phyloP scores from a whole-genome alignment of 1,284 basidiomycete genomes.

The Kwoniella shivajii region DNA sequence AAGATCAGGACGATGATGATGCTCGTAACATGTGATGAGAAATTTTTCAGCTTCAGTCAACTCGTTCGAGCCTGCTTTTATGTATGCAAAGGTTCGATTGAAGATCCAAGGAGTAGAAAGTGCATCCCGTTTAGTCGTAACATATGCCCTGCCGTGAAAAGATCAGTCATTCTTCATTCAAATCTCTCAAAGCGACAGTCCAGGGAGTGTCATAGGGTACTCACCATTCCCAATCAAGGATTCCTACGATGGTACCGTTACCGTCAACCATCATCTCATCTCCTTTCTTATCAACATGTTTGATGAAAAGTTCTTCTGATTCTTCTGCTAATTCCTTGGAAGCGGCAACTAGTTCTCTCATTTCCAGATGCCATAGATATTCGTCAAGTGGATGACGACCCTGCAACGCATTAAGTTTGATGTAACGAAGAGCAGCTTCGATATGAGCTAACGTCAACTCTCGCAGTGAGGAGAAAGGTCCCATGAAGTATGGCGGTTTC shows the following conservation, averaged over 20 bases:
- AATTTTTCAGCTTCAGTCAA: slow-evolving; percentile 6
- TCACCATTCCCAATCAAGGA: slow-evolving; percentile 29
- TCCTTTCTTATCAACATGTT: slow-evolving; percentile 15
- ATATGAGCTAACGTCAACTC: slow-evolving; percentile 12
- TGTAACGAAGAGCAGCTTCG: neutral
- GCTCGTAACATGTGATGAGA: slow-evolving; percentile 9
- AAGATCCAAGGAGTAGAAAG: neutral
- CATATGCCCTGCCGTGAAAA: slow-evolving; percentile 2
- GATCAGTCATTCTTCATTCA: too few species aligned
- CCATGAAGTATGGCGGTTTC: slow-evolving; percentile 7
- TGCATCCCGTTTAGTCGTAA: slow-evolving; percentile 5
- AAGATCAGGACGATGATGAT: slow-evolving; percentile 12
- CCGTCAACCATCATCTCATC: slow-evolving; percentile 15
- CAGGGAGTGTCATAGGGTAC: neutral
- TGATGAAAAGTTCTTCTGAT: slow-evolving; percentile 23
- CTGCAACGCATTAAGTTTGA: neutral
- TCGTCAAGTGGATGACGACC: neutral
- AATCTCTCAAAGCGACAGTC: too few species aligned
- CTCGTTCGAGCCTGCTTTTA: neutral
- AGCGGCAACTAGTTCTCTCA: slow-evolving; percentile 11
- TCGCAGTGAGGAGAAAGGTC: slow-evolving; percentile 10
- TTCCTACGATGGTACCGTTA: slow-evolving; percentile 8
- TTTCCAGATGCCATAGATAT: slow-evolving; percentile 11
- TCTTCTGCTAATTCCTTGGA: slow-evolving; percentile 8
- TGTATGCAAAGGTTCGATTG: neutral